A percentile compares a stretch with the other conserved stretches of the same genome.
phyloP scores from a whole-genome alignment of 352 stramenopile species.

The Pythium folliculosum region DNA sequence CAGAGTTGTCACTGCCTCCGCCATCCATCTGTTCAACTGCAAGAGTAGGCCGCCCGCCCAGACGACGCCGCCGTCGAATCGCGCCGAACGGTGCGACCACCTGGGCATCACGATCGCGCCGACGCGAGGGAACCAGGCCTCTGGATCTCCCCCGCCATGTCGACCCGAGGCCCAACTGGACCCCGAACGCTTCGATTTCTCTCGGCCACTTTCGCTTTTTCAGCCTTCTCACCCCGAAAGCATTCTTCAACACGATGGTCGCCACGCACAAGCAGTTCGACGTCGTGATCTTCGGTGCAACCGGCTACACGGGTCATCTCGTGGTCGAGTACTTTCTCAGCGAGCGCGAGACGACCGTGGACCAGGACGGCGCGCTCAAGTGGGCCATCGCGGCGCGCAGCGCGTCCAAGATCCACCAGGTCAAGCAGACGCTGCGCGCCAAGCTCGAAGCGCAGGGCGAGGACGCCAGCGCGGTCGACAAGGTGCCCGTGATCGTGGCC shows the following conservation, averaged over 20 bases:
- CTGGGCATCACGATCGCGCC: no score
- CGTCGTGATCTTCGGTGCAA: constrained; percentile 80
- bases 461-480: constrained; percentile 20
- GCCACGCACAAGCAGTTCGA: constrained; percentile 28
- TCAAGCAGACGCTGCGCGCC: constrained; percentile 35
- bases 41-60: background rate
- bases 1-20: background rate
- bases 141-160: no score
- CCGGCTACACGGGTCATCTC: constrained; percentile 80
- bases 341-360: constrained; percentile 30
- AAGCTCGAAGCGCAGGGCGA: constrained; percentile 17
- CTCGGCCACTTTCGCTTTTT: background rate
- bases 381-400: constrained; percentile 87
- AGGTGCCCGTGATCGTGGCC: constrained; percentile 45
- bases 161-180: no score
- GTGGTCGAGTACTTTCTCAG: constrained; percentile 65
- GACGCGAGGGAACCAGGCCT: no score
- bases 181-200: no score
- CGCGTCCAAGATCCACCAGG: constrained; percentile 46
- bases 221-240: background rate
- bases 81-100: no score
- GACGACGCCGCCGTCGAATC: background rate
- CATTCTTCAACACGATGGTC: background rate
- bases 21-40: background rate
- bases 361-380: constrained; percentile 33